Evolutionary conservation across 495 filamentous ascomycete species (phyloP).

Genomic region (Ascodesmis nigricans): DNA sequence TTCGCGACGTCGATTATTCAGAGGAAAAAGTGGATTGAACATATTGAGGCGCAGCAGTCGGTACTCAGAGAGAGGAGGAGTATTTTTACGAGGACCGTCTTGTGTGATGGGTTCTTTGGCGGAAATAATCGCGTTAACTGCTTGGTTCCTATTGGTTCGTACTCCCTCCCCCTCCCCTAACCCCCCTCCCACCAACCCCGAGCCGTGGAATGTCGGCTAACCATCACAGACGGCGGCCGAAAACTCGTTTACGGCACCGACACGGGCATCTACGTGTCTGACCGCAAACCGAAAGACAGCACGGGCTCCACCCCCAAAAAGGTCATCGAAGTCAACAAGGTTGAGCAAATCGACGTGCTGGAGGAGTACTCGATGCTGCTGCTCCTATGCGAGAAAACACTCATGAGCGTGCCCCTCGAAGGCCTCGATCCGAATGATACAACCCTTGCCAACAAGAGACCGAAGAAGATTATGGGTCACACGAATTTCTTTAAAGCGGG

Average conservation of each 20-base stretch:
- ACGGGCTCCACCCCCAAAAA: slow-evolving; percentile 49
- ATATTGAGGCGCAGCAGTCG: slow-evolving; percentile 74
- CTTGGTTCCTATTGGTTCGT: slow-evolving; percentile 65
- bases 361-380: slow-evolving; percentile 84
- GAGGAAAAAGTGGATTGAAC: slow-evolving; percentile 84
- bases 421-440: slow-evolving; percentile 64
- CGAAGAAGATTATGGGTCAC: slow-evolving; percentile 93
- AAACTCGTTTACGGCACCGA: slow-evolving; percentile 91
- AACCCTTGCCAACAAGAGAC: slow-evolving; percentile 49
- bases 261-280: slow-evolving; percentile 72
- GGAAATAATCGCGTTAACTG: slow-evolving; percentile 70
- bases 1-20: slow-evolving; percentile 61
- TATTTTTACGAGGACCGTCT: slow-evolving; percentile 74
- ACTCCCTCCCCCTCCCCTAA: slow-evolving; percentile 21
- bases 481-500: slow-evolving; percentile 97
- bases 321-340: slow-evolving; percentile 64
- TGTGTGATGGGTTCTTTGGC: slow-evolving; percentile 71
- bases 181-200: slow-evolving; percentile 5
- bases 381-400: slow-evolving; percentile 77
- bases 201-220: slow-evolving; percentile 4
- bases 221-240: slow-evolving; percentile 55
- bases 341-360: slow-evolving; percentile 87
- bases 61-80: slow-evolving; percentile 67
- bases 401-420: slow-evolving; percentile 67
- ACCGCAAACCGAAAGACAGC: slow-evolving; percentile 63